Percentiles rank a stretch among this genome's conserved stretches.
These are phyloP conservation scores for Coix lacrymajobi DNA, from an alignment of 176 grass and related monocot species.

Conservation along the genomic window DNA sequence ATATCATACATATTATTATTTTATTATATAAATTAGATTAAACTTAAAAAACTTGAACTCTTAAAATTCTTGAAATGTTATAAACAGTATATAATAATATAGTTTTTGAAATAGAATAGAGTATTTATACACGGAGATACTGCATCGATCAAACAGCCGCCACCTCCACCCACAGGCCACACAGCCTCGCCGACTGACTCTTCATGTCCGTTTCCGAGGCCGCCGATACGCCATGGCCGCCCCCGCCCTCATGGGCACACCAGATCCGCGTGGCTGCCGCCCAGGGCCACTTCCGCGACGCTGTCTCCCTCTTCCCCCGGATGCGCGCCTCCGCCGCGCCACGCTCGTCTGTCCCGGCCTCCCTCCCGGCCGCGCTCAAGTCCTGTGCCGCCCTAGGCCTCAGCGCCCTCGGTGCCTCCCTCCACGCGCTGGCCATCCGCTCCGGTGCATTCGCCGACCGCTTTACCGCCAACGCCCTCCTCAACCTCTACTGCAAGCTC, in stretches of 20 bases:
- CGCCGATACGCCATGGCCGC: not conserved
- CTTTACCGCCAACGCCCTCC: constrained; percentile 53
- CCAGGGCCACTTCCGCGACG: constrained; percentile 41
- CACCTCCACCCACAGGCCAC: no score
- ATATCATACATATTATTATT: no score
- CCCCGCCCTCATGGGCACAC: constrained; percentile 33
- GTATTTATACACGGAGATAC: no score
- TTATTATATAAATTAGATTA: no score
- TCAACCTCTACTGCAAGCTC: constrained; percentile 73
- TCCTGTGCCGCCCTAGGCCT: constrained; percentile 42
- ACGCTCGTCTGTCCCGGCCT: constrained; percentile 21
- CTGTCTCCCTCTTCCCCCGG: constrained; percentile 45
- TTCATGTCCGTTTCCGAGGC: constrained; percentile 24
- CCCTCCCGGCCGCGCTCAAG: constrained; percentile 61
- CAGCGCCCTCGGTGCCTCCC: constrained; percentile 31
- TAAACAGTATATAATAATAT: no score
- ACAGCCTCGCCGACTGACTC: no score
- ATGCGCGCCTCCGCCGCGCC: constrained; percentile 36
- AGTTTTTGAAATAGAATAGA: no score
- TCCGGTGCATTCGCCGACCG: constrained; percentile 46
- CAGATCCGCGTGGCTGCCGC: constrained; percentile 42
- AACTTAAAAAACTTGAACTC: no score
- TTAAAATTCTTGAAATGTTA: no score
- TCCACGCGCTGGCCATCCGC: constrained; percentile 61
- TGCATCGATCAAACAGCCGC: no score